Evolutionary conservation across 2,329 filamentous ascomycete genomes (phyloP).

Genomic region (Coleophoma crateriformis): DNA sequence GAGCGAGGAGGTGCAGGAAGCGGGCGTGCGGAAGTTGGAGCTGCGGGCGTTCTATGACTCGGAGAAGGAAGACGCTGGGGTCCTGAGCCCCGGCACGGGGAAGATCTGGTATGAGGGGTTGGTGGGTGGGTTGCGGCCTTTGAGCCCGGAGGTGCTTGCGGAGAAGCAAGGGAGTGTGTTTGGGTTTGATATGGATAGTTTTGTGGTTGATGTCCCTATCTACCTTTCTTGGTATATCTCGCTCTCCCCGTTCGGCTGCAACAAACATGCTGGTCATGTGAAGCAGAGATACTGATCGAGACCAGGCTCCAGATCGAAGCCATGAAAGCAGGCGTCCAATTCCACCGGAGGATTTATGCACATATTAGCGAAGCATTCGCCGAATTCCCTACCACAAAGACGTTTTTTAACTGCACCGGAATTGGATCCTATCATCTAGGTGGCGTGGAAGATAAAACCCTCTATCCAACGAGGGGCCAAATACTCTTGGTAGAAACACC

Average conservation of each 20-base stretch:
- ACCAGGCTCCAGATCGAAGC: constrained; percentile 38
- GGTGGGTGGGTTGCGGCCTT: constrained; percentile 47
- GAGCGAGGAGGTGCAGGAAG: constrained; percentile 9
- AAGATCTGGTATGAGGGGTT: constrained; percentile 30
- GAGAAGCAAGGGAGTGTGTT: constrained; percentile 53
- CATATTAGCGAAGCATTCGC: constrained; percentile 11
- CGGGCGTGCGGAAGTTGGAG: constrained; percentile 7
- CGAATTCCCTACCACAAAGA: constrained; percentile 7
- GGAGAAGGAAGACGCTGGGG: constrained; percentile 2
- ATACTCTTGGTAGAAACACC: constrained; percentile 32
- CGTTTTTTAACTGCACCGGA: constrained; percentile 21
- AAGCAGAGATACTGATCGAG: too few relatives aligned
- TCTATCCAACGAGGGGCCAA: constrained; percentile 26
- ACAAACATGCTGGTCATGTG: too few relatives aligned
- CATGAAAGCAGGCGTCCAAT: constrained; percentile 10
- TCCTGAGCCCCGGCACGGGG: constrained; percentile 11
- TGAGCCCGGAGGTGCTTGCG: constrained; percentile 42
- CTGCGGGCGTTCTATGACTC: constrained; percentile 24
- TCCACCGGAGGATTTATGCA: constrained; percentile 7
- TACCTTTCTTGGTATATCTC: constrained; percentile 33
- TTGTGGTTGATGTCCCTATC: constrained; percentile 14
- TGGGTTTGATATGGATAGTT: constrained; percentile 62
- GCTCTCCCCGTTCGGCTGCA: constrained; percentile 32
- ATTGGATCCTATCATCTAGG: constrained; percentile 17
- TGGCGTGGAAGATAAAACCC: constrained; percentile 21